Conservation (phyloP, 768 basidiomycete genomes). For the Pulveroboletus sp. region DNA sequence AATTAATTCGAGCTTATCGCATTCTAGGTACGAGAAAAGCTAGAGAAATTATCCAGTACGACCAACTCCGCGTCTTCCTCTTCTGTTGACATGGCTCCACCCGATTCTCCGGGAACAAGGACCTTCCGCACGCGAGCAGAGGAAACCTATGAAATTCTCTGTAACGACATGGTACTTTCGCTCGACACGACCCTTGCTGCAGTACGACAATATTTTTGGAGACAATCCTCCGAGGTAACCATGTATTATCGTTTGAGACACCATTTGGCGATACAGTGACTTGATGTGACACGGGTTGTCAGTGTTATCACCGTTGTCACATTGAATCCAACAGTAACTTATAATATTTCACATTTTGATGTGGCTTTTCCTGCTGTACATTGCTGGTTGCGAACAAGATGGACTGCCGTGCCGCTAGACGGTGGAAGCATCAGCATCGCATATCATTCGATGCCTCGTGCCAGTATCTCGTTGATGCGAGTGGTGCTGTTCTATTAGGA, state of each 20-base stretch:
- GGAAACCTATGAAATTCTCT: constrained; percentile 81
- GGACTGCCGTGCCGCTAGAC: not conserved
- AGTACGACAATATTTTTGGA: constrained; percentile 88
- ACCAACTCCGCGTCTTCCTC: constrained; percentile 26
- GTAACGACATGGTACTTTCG: constrained; percentile 79
- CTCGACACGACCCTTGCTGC: constrained; percentile 87
- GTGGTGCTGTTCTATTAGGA: not conserved
- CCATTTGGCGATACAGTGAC: not conserved
- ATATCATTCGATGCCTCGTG: not conserved
- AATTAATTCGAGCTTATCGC: constrained; percentile 4
- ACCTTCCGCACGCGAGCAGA: constrained; percentile 41
- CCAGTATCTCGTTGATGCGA: not conserved
- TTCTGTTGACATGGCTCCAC: constrained; percentile 38
- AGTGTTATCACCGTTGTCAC: not conserved
- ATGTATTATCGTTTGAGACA: constrained; percentile 67
- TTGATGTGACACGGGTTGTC: not conserved
- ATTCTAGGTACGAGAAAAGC: constrained; percentile 74
- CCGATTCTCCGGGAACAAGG: constrained; percentile 22
- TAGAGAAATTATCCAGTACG: constrained; percentile 51
- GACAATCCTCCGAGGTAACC: constrained; percentile 62
- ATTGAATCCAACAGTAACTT: constrained; percentile 12
- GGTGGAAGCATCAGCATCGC: not conserved
- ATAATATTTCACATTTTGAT: constrained; percentile 14
- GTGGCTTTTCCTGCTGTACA: no score
- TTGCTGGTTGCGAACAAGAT: no score